Percentiles rank a stretch among this genome's conserved stretches.
phyloP scores from a whole-genome alignment of 257 asterid species.

The Coffea canephora region DNA sequence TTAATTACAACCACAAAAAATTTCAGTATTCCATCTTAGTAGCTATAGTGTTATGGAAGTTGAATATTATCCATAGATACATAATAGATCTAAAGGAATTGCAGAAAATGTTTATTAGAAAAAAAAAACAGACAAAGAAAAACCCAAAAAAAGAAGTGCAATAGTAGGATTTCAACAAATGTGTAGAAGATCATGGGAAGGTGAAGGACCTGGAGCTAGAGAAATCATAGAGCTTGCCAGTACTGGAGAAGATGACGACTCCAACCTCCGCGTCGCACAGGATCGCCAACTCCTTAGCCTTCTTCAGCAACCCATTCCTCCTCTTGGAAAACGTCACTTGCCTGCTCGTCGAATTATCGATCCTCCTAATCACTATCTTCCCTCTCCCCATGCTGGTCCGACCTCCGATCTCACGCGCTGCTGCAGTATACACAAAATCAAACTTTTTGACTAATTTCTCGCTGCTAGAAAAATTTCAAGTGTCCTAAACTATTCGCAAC shows the following conservation, averaged over 20 bases:
- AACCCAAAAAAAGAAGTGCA: too few relatives aligned
- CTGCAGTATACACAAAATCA: too few relatives aligned
- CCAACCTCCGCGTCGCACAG: constrained; percentile 47
- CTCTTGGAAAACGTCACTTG: constrained; percentile 47
- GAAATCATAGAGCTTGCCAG: constrained; percentile 40
- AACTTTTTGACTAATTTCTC: background rate
- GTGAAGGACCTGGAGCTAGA: constrained; percentile 37
- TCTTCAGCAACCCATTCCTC: constrained; percentile 44
- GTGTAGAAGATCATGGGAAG: constrained; percentile 8
- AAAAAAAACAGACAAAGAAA: too few relatives aligned
- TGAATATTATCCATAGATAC: background rate
- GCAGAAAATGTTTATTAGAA: background rate
- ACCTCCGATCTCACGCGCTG: constrained; percentile 5
- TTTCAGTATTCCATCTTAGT: background rate
- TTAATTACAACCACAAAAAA: background rate
- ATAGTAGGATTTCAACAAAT: background rate
- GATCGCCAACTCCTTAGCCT: constrained; percentile 41
- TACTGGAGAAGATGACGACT: constrained; percentile 47
- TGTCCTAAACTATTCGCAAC: background rate
- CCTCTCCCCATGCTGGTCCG: constrained; percentile 38
- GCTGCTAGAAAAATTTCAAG: background rate
- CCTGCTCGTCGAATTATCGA: constrained; percentile 49
- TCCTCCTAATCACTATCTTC: constrained; percentile 44
- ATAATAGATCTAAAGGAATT: constrained; percentile 10
- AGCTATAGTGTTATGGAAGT: background rate